These are phyloP conservation scores for Epichloe elymi DNA, from an alignment of 2,329 filamentous ascomycete species.

Conservation along the genomic window DNA sequence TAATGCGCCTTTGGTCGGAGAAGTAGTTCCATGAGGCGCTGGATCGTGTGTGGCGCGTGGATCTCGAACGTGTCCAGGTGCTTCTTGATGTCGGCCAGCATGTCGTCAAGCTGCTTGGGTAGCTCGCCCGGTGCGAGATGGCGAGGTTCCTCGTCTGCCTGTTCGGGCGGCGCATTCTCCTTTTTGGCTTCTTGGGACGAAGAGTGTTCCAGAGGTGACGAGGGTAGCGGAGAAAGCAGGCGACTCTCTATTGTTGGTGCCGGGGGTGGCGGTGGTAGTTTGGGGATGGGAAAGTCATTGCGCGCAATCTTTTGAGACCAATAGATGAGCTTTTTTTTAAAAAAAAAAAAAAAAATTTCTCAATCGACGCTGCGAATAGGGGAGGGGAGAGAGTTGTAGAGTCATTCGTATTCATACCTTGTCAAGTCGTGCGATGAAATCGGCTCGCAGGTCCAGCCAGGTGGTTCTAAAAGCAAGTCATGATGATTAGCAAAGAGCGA, in stretches of 20 bases:
- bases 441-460: slow-evolving; percentile 56
- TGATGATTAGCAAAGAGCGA: slow-evolving; percentile 15
- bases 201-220: slow-evolving; percentile 28
- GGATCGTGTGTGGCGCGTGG: slow-evolving; percentile 81
- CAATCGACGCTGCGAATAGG: no score
- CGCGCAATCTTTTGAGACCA: slow-evolving; percentile 50
- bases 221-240: slow-evolving; percentile 30
- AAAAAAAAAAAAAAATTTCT: no score
- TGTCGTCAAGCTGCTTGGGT: slow-evolving; percentile 48
- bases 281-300: slow-evolving; percentile 62
- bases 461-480: slow-evolving; percentile 36
- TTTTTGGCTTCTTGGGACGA: slow-evolving; percentile 51
- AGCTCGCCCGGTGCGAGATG: slow-evolving; percentile 32
- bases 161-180: slow-evolving; percentile 45
- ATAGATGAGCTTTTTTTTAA: not conserved
- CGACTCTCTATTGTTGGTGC: slow-evolving; percentile 11
- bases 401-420: slow-evolving; percentile 25
- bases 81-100: slow-evolving; percentile 46
- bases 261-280: slow-evolving; percentile 33
- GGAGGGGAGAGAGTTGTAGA: not conserved
- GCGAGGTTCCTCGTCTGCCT: slow-evolving; percentile 19
- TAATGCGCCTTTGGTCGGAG: slow-evolving; percentile 68
- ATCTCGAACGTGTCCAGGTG: slow-evolving; percentile 57
- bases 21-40: slow-evolving; percentile 80
- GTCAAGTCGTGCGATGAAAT: slow-evolving; percentile 56